A percentile compares a stretch with the other conserved stretches of the same genome.
Conservation (phyloP, 805 yeast species). For the Ogataea methanolica region DNA sequence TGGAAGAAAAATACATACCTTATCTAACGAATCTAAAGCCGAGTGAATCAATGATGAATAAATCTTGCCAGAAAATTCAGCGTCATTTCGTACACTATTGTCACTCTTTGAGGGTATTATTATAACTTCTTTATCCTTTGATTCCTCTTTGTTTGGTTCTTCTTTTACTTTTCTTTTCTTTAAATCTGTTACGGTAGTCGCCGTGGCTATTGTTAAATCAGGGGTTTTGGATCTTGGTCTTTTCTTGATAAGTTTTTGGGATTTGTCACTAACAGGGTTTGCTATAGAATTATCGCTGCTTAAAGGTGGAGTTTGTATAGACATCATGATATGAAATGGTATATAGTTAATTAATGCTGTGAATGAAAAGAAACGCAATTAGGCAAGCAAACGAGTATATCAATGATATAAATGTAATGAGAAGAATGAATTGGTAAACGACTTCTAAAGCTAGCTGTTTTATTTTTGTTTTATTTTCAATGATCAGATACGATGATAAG, state of each 20-base stretch:
- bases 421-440: too few relatives aligned
- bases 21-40: constrained; percentile 67
- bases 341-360: too few relatives aligned
- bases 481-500: too few relatives aligned
- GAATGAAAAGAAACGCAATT: background rate
- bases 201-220: too few relatives aligned
- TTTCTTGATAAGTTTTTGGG: background rate
- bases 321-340: constrained; percentile 4
- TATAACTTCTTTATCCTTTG: background rate
- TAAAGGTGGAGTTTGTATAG: constrained; percentile 1
- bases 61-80: constrained; percentile 22
- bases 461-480: too few relatives aligned
- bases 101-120: background rate
- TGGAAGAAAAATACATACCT: constrained; percentile 32
- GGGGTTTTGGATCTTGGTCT: background rate
- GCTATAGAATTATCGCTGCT: background rate
- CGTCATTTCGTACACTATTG: background rate
- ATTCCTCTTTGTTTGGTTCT: background rate
- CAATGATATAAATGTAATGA: too few relatives aligned
- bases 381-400: background rate
- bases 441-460: too few relatives aligned
- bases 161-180: background rate
- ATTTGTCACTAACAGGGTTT: background rate
- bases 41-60: constrained; percentile 45
- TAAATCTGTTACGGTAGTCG: background rate